These are phyloP conservation scores for Aspergillus glaucus DNA, from an alignment of 2,329 filamentous ascomycete species.

Conservation along the genomic window DNA sequence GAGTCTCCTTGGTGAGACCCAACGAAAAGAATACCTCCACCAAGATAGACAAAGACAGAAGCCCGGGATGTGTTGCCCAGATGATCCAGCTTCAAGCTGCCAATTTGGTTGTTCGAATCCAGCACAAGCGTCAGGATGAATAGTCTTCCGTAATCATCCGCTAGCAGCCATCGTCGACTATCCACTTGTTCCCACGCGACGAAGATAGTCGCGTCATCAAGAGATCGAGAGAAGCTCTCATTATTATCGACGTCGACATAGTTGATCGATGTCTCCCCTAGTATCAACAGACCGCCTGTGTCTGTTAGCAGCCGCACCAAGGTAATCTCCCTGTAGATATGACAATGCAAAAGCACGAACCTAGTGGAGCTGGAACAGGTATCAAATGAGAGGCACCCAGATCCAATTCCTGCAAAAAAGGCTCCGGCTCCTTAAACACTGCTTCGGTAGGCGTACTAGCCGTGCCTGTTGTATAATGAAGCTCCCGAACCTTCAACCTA, in stretches of 20 bases:
- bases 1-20: constrained; percentile 92
- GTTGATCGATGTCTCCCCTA: constrained; percentile 73
- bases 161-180: constrained; percentile 74
- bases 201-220: constrained; percentile 75
- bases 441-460: constrained; percentile 43
- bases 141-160: constrained; percentile 81
- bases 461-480: constrained; percentile 46
- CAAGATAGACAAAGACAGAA: constrained; percentile 69
- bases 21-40: constrained; percentile 64
- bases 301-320: constrained; percentile 40
- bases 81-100: constrained; percentile 62
- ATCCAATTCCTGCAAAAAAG: constrained; percentile 50
- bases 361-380: constrained; percentile 53
- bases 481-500: constrained; percentile 49
- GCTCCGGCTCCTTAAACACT: constrained; percentile 50
- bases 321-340: constrained; percentile 26
- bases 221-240: constrained; percentile 55
- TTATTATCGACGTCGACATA: constrained; percentile 77
- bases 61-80: constrained; percentile 69
- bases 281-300: constrained; percentile 63
- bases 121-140: constrained; percentile 77
- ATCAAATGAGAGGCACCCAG: constrained; percentile 57
- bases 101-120: constrained; percentile 58
- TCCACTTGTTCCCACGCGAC: constrained; percentile 88
- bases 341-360: constrained; percentile 29